Base-by-base conservation (phyloP, 2,329 filamentous ascomycete genomes). In the Aspergillus bombycis region DNA sequence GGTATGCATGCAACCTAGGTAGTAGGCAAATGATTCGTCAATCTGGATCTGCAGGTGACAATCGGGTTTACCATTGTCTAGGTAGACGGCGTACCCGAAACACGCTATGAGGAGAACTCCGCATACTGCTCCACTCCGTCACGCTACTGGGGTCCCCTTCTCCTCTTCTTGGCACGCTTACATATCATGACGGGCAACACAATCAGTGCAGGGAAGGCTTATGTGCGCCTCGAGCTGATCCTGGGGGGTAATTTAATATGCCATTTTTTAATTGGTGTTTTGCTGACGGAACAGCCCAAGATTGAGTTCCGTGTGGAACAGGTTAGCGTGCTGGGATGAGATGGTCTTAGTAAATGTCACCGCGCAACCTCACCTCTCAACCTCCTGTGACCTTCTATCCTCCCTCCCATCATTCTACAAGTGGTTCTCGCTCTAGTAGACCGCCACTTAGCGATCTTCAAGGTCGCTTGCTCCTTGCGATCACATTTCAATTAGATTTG, bases 301-400 rank as follows among this genome's bases (percentile, higher is more conserved):
- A 70, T 70, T 70, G 65, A 67, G 64, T 67, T 64, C 62, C 62
- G 58, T 61, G 45, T 67, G 62, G 67, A 73, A 67, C 59, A 61
- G 63, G 64, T 71, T 71, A 75, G 69, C 66, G 68, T 66, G 67
- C 63, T 68, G 57, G 30, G 38, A 57, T 38, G 65, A 57, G 60
- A 62, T 64, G 52, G 56, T 65, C 67, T 72, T 72, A 74, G 70
- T 74, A 67, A 75, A 75, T 74, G 71, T 76, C 72, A 75, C 72
- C 65, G 67, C 70, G 71, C 73, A 72, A 75, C 71, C 70, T 76
- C 71, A 72, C 62, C 61, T 71, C 67, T 64, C 63, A 55, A 55
- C 60, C 62, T 62, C 62, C 58, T 62, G 55, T 43, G 65, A 57
- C 67, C 58, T 67, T 64, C 62, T 65, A 55, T 57, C 66, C 67